Base-by-base conservation (phyloP, 345 rosid genomes). In the Pistacia vera region DNA sequence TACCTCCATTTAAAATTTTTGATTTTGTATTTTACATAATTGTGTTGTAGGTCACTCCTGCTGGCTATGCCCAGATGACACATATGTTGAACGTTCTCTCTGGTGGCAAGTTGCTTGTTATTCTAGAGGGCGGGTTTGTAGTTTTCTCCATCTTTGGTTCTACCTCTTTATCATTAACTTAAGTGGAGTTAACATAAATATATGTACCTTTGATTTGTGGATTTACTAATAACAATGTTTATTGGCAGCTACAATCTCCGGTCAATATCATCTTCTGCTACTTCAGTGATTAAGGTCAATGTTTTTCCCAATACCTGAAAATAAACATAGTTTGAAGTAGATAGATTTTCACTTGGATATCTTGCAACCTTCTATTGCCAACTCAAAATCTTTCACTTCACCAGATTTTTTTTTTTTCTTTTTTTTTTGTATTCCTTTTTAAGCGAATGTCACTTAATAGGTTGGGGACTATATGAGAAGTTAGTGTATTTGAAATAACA, bases 101-200 rank as follows among this genome's bases (percentile, higher is more conserved):
- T 71, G 85, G 84, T 49, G 97, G 97, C 68, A 96, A 93, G 91
- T 81, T 96, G 89, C 97, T 93, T 62, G 95, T 93, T 66, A 88
- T 96, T 82, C 98, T 96, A 25, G 98, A 96, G 92, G 99, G 97
- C 88, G 97, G 99, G 98, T 93, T 74, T 9, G 88, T 80, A 64
- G 36, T 78, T 72, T 70, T n/a, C 59, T 60, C 60, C 73, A 30
- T 30, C 33, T 30, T 30, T 30, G 33, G 33, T 30, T 30, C 33
- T 30, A 30, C 33, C 3, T 30, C 33, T 2, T 64, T 49, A 76
- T 69, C 46, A 59, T 68, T 49, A 46, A 61, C 46, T 55, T 12
- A 7, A 17, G 49, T 30, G 33, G 28, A 68, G 61, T 75, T 68
- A 11, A 44, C 22, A 68, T 25, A 56, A 4, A 49, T 20, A 6